Evolutionary conservation across 192 early-diverging fungal species (phyloP), one percentile per base, ranked within the genome.

Genomic region (Podila epicladia): DNA sequence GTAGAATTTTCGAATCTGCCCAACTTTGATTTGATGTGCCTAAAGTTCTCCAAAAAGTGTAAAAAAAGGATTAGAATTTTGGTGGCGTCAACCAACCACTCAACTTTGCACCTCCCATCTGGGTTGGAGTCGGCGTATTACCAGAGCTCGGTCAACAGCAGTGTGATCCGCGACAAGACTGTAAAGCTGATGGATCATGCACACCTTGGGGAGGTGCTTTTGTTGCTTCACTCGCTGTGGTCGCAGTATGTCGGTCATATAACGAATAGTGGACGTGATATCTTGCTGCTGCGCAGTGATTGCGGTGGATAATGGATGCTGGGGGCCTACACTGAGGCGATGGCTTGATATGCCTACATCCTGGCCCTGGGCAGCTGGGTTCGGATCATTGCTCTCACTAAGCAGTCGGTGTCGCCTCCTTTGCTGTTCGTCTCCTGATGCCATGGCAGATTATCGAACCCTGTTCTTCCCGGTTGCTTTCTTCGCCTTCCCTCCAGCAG

Each of bases 131-230:
- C 7, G 35, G 35, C 35, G 41, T 45, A 15, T 45, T 84, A 87
- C 86, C 53, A 87, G 59, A 45, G 84, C 69, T 37, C 84, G 60
- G 65, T 87, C 86, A 3, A 87, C 84, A 1, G 72, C 45, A 4
- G 86, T 85, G 38, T 84, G 72, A 55, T 87, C 82, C 2, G 61
- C 29, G 20, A 84, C 26, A 12, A 87, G 69, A 22, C 79, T 76
- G 49, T 87, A 87, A 31, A 87, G 49, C 70, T 87, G 86, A 12
- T 87, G 86, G 26, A 85, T 19, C 67, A 87, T 75, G 38, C 86
- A 87, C 2, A 84, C 67, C 2, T 70, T 58, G 0, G 82, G 78
- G 58, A 83, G 73, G 31, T 41, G 41, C 26, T 80, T 80, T 29
- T 69, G 77, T 31, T 80, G 77, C 15, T 60, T 58, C 32, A 73